A percentile compares a stretch with the other conserved stretches of the same genome.
phyloP scores from a whole-genome alignment of 345 rosid genomes.

The Salix arbutifolia region DNA sequence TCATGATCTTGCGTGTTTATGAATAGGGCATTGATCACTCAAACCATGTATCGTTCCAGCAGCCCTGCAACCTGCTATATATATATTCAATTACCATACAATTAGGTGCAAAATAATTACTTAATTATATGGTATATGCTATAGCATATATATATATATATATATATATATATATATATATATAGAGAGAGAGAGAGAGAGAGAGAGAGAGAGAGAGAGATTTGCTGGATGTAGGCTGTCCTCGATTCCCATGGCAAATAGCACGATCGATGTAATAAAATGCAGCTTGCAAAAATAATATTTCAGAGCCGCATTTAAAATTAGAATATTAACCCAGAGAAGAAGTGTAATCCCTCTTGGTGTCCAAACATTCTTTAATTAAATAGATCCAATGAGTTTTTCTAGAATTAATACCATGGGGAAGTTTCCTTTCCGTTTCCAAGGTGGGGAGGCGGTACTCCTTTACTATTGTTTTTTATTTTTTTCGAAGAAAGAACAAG shows the following conservation, averaged over 20 bases:
- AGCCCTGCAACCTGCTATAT: background rate
- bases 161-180: no score
- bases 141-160: no score
- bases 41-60: background rate
- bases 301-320: no score
- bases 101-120: no score
- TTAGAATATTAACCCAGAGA: background rate
- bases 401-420: background rate
- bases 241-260: background rate
- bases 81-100: no score
- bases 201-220: background rate
- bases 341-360: background rate
- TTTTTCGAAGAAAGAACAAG: no score
- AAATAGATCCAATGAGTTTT: background rate
- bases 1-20: background rate
- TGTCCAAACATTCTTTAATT: constrained; percentile 15
- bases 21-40: constrained; percentile 7
- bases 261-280: no score
- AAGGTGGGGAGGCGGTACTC: background rate
- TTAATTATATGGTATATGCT: no score
- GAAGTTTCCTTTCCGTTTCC: background rate
- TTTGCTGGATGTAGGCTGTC: background rate
- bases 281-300: no score
- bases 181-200: no score
- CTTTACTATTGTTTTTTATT: no score